Conservation (phyloP, 2,329 filamentous ascomycete species). For the Trichoderma aggressivum region DNA sequence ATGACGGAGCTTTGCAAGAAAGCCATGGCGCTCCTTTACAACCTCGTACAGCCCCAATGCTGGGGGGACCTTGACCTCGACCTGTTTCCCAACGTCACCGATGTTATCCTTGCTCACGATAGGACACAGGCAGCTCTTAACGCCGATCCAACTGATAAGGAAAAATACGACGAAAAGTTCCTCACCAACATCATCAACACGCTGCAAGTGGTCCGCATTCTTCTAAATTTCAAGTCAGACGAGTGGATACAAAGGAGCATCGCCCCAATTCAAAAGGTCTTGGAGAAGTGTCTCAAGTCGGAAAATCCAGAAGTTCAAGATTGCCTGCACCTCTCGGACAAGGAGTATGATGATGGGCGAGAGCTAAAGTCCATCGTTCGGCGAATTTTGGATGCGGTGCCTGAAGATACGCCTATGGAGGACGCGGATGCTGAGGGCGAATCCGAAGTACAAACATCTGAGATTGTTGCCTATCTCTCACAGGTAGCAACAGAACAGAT, state of each 20-base stretch:
- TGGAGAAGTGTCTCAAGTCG: conserved; percentile 84
- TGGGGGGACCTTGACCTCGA: conserved; percentile 94
- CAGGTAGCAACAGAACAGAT: conserved; percentile 85
- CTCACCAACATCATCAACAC: conserved; percentile 89
- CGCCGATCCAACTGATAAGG: conserved; percentile 60
- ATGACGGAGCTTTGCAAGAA: conserved; percentile 79
- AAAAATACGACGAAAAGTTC: conserved; percentile 79
- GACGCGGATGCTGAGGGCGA: conserved; percentile 82
- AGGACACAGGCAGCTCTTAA: conserved; percentile 62
- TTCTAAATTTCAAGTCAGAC: conserved; percentile 81
- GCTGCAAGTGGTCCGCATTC: conserved; percentile 84
- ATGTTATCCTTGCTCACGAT: conserved; percentile 78
- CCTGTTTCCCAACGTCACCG: conserved; percentile 84
- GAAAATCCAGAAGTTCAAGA: conserved; percentile 93
- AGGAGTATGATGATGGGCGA: conserved; percentile 65
- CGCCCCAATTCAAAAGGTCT: conserved; percentile 73
- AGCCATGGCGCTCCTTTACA: conserved; percentile 75
- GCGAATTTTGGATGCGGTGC: conserved; percentile 83
- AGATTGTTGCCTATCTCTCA: conserved; percentile 81
- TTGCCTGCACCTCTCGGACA: conserved; percentile 73
- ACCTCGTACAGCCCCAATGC: conserved; percentile 79
- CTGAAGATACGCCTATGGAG: conserved; percentile 68
- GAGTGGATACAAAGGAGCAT: conserved; percentile 87
- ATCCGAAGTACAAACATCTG: conserved; percentile 74
- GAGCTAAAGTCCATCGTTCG: conserved; percentile 73